Evolutionary conservation across 2,329 filamentous ascomycete species (phyloP).

Genomic region (Talaromyces sp.): DNA sequence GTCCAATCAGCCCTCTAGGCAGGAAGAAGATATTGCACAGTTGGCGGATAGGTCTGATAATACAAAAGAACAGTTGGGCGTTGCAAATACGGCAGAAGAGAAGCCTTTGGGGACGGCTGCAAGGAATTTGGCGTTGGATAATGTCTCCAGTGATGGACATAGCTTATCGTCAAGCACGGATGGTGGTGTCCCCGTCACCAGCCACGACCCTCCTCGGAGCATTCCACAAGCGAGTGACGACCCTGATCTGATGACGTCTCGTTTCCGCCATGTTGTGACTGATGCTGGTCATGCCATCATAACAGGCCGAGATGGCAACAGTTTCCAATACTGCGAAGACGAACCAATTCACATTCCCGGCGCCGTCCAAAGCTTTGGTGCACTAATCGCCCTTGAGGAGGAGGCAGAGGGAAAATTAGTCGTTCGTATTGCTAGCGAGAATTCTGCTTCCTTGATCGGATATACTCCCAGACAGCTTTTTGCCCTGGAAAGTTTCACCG

Average conservation of each 20-base stretch:
- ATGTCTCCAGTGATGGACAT: slow-evolving; percentile 11
- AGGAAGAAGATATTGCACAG: slow-evolving; percentile 5
- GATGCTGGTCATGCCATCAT: slow-evolving; percentile 76
- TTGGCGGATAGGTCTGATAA: background rate
- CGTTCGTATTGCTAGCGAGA: slow-evolving; percentile 74
- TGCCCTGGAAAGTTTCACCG: slow-evolving; percentile 66
- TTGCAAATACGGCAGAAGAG: background rate
- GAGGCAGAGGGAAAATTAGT: slow-evolving; percentile 61
- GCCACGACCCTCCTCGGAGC: slow-evolving; percentile 14
- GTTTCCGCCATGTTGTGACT: slow-evolving; percentile 73
- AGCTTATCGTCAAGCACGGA: slow-evolving; percentile 12
- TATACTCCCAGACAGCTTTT: slow-evolving; percentile 74
- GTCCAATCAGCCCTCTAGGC: slow-evolving; percentile 6
- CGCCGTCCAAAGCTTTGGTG: slow-evolving; percentile 74
- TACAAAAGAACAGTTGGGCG: background rate
- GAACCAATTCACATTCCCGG: slow-evolving; percentile 86
- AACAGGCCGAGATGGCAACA: slow-evolving; percentile 66
- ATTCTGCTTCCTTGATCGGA: slow-evolving; percentile 67
- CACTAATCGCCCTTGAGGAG: slow-evolving; percentile 68
- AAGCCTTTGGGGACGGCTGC: slow-evolving; percentile 5
- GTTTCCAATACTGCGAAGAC: slow-evolving; percentile 76
- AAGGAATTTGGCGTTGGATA: slow-evolving; percentile 13
- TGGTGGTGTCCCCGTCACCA: slow-evolving; percentile 10
- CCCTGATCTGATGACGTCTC: slow-evolving; percentile 56
- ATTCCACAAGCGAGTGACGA: slow-evolving; percentile 36